Conservation (phyloP, 2,329 filamentous ascomycete species). For the Aspergillus persii region DNA sequence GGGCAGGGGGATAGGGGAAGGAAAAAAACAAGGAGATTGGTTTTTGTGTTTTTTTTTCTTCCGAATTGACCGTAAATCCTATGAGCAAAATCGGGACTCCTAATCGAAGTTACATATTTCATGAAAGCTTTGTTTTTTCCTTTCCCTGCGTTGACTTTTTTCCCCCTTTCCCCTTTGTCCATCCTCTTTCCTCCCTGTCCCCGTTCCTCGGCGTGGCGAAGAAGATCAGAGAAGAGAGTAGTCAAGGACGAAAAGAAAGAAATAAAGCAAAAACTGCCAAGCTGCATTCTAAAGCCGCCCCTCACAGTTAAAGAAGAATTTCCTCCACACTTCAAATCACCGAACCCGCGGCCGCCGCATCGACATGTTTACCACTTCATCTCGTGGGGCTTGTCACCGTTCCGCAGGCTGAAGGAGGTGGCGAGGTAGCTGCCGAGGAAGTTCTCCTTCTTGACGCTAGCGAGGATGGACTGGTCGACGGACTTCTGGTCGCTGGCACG, state of each 20-base stretch:
- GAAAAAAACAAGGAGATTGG: constrained; percentile 25
- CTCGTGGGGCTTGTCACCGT: constrained; percentile 99
- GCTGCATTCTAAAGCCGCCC: constrained; percentile 35
- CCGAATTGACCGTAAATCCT: constrained; percentile 34
- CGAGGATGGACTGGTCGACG: constrained; percentile 92
- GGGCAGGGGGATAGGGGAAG: too few species aligned
- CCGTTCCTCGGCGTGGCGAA: background rate
- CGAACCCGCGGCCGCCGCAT: constrained; percentile 40
- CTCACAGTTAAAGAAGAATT: constrained; percentile 26
- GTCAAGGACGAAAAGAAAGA: background rate
- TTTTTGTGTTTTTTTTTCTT: constrained; percentile 9
- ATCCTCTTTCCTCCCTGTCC: background rate
- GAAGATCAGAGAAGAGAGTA: background rate
- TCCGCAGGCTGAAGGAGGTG: constrained; percentile 96
- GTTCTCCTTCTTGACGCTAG: constrained; percentile 97
- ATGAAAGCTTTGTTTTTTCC: constrained; percentile 20
- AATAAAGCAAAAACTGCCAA: constrained; percentile 22
- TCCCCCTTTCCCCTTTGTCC: background rate
- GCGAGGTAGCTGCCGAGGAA: constrained; percentile 90
- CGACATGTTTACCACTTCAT: constrained; percentile 85
- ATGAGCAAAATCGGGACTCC: constrained; percentile 35
- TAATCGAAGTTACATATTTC: constrained; percentile 42
- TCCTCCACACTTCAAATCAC: constrained; percentile 39
- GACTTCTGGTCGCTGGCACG: constrained; percentile 97
- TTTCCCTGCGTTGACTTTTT: background rate